Evolutionary conservation across 495 filamentous ascomycete genomes (phyloP), one percentile per base, ranked within the genome.

Genomic region (Echria macrotheca): DNA sequence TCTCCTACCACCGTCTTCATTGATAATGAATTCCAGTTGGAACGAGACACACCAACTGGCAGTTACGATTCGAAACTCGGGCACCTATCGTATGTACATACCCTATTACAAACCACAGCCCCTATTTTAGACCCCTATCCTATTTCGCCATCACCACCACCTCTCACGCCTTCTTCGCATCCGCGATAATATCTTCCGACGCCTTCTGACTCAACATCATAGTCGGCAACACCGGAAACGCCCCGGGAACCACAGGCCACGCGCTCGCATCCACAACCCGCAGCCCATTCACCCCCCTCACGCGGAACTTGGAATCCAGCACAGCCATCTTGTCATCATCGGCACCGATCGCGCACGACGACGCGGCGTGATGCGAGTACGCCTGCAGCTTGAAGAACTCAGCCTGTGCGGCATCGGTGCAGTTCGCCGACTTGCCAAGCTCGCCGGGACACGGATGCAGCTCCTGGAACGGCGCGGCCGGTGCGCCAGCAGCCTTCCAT

Each of bases 181-280:
- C 75, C 3, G 59, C 66, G 29, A 80, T 50, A 32, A 84, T 82
- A 18, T 80, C 79, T 40, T 79, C 80, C 0, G 78, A 72, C 1
- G 81, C 82, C 71, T 84, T 84, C 56, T 80, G 77, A 37, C 73
- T 74, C 19, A 84, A 55, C 72, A 83, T 81, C 57, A 83, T 83
- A 1, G 79, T 80, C 4, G 81, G 72, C 32, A 77, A 59, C 18
- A 69, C 70, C n/a, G 79, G 75, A 35, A 80, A 85, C n/a, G 72
- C 74, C 0, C 82, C 82, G 0, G 74, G 76, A n/a, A 76, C 72
- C 11, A 62, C 58, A 0, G 79, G 74, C 50, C 78, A 79, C 1
- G 69, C 56, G 40, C 68, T 72, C 5, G 75, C 79, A 55, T 83
- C 80, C 18, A 83, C 78, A 1, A 80, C 76, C 3, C 76, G 50